Evolutionary conservation across 306 rosid species (phyloP), one percentile per base, ranked within the genome.

Genomic region (Crotalaria pallida): DNA sequence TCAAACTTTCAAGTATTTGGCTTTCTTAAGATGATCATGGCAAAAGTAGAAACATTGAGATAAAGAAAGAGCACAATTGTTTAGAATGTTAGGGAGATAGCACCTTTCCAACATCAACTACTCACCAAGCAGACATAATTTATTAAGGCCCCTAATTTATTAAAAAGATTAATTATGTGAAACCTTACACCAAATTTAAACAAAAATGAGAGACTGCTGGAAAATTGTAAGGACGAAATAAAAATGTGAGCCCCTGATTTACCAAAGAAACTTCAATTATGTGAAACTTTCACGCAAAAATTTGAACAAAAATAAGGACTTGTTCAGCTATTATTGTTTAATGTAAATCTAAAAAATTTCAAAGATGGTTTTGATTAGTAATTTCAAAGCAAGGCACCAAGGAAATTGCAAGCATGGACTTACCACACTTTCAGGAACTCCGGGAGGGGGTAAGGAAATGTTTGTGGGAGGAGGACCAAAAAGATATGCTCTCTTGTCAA

Each of bases 391-490:
- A 64, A 23, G 50, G 15, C 60, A 51, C 23, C 16, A 9, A 44
- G 4, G 29, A 41, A 48, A 38, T 43, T 51, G 43, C 34, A 58
- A 75, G 40, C 7, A 58, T 23, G 57, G 26, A 82, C 98, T 88
- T 78, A 89, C 98, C 83, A 92, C 96, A 75, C 86, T 89, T 89
- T 89, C 96, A 8, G 98, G 98, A 82, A 92, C 91, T 65, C 91
- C 96, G 1, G 92, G 88, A 77, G 96, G 98, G 11, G 96, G 98
- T 61, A 89, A 85, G 56, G 98, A 57, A 68, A 92, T 79, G 73
- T 89, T 86, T 79, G 77, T 84, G 2, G 98, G 98, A 3, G 89
- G 96, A 75, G 98, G 98, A 73, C 87, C 84, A 70, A 62, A 58
- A 62, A 92, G 92, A 92, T 82, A 81, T 0, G 91, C 73, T 88